Base-by-base conservation (phyloP, 129 eudicot species). In the Deinandra increscens region DNA sequence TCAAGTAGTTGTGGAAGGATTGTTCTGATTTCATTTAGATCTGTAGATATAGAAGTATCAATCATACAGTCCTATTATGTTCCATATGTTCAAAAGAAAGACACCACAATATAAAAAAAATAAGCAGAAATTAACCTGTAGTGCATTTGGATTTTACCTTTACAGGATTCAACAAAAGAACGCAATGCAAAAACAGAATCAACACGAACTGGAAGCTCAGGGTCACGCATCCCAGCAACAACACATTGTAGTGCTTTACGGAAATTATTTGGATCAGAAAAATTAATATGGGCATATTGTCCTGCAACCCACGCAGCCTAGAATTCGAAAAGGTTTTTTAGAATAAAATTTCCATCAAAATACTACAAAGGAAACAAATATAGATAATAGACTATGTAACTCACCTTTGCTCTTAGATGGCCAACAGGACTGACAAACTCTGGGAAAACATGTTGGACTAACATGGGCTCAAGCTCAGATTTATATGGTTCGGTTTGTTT, bases 221-320 rank as follows among this genome's bases (percentile, higher is more conserved):
- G 81, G 75, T 91, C 97, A 51, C 85, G 89, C 86, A 91, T 82
- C 60, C 97, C 97, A 81, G 89, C 80, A 70, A 91, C 95, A 71
- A 87, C 91, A 80, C 92, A 71, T 31, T 87, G 95, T 61, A 91
- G 63, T 66, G 97, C 97, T 76, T 69, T 79, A 2, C 88, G 89
- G 68, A 91, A 91, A 75, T 87, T 91, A 66, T 79, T 83, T 50
- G 88, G 87, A 60, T 91, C 95, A 20, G 97, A 79, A 73, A 91
- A 91, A 63, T 72, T 79, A 56, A 91, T 81, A 64, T 87, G 89
- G 36, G 97, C 97, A 85, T 91, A 91, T 61, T 91, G 95, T 60
- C 97, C 97, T 33, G 97, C 89, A 87, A 91, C 97, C 97, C 97
- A 91, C 26, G 95, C 95, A 34, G 97, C 97, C 97, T 48, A 36